Percentiles rank a stretch among this genome's conserved stretches.
Conservation (phyloP, 2,329 filamentous ascomycete genomes). For the Colletotrichum gloeosporioides region DNA sequence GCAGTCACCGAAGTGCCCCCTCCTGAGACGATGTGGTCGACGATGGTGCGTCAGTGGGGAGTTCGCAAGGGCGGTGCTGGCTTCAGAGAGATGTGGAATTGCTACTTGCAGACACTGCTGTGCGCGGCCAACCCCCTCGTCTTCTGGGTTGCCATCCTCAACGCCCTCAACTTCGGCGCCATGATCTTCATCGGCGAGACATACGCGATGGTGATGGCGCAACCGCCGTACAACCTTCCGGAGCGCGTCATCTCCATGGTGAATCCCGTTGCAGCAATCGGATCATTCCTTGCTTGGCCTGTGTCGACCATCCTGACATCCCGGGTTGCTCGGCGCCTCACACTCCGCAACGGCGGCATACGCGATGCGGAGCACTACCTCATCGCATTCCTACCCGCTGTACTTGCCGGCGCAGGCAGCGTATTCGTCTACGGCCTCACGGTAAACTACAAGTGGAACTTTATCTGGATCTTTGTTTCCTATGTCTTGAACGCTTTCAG, state of each 20-base stretch:
- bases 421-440: conserved; percentile 25
- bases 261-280: conserved; percentile 8
- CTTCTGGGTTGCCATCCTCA: conserved; percentile 29
- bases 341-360: conserved; percentile 27
- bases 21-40: conserved; percentile 5
- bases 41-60: background rate
- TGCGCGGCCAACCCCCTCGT: conserved; percentile 31
- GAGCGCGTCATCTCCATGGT: conserved; percentile 15
- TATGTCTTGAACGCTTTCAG: conserved; percentile 26
- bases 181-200: conserved; percentile 28
- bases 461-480: conserved; percentile 14
- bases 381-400: conserved; percentile 26
- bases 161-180: conserved; percentile 28
- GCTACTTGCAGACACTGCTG: conserved; percentile 27
- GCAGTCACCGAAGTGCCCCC: background rate
- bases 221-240: conserved; percentile 21
- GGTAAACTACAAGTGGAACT: conserved; percentile 21
- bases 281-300: conserved; percentile 23
- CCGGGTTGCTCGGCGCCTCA: conserved; percentile 26
- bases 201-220: conserved; percentile 21
- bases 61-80: conserved; percentile 12
- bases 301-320: conserved; percentile 22
- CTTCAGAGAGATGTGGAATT: conserved; percentile 20
- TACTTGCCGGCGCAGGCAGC: conserved; percentile 23
- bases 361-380: conserved; percentile 31